Conservation (phyloP, 169 alveolate species). For the Toxoplasma gondii region DNA sequence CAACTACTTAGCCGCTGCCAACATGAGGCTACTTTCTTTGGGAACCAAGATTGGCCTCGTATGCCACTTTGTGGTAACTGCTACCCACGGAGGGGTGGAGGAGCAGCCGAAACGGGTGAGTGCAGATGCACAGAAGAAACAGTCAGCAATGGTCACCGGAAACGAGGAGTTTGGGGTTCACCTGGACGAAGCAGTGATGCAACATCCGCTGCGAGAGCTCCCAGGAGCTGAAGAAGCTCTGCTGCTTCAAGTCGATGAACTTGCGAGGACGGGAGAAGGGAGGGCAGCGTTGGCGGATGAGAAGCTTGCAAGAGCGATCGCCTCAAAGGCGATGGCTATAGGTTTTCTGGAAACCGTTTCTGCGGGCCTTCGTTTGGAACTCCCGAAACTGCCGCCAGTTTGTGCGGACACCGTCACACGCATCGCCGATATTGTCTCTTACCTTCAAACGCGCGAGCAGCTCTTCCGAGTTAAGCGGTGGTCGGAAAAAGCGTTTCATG, state of each 20-base stretch:
- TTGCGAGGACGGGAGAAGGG: not conserved
- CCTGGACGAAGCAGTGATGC: not conserved
- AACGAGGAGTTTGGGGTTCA: not conserved
- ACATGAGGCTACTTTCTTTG: too few relatives aligned
- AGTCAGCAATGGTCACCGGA: too few relatives aligned
- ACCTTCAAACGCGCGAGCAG: not conserved
- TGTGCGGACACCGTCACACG: not conserved
- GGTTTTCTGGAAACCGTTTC: not conserved
- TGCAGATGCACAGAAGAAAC: too few relatives aligned
- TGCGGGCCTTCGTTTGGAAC: not conserved
- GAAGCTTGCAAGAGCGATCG: not conserved
- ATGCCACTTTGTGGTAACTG: too few relatives aligned
- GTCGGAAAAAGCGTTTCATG: not conserved
- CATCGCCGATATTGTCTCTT: not conserved
- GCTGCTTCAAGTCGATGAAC: not conserved
- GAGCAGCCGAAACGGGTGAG: too few relatives aligned
- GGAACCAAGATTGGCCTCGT: too few relatives aligned
- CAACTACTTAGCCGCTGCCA: too few relatives aligned
- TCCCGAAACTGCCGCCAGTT: not conserved
- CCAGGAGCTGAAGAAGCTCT: not conserved
- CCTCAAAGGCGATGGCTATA: not conserved
- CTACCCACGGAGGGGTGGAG: too few relatives aligned
- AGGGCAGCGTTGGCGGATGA: not conserved
- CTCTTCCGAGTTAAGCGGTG: not conserved
- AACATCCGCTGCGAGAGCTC: not conserved